Conservation (phyloP, 345 rosid genomes). For the Abelmoschus esculentus region DNA sequence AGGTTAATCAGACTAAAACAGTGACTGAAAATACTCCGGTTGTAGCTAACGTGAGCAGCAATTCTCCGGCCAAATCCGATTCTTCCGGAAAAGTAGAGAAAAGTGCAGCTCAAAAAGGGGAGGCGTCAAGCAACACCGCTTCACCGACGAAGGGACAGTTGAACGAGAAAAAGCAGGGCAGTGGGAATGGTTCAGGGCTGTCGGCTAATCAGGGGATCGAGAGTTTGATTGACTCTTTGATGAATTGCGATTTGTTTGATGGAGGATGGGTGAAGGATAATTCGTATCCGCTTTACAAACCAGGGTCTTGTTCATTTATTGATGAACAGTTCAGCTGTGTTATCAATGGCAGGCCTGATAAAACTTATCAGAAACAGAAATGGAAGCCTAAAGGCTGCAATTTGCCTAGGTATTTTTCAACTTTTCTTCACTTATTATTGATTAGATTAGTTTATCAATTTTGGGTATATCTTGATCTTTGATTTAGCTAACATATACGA, state of each 20-base stretch:
- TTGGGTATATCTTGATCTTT: not conserved
- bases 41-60: conserved; percentile 14
- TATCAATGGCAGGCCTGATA: conserved; percentile 78
- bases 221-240: conserved; percentile 38
- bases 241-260: conserved; percentile 71
- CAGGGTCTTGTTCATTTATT: conserved; percentile 74
- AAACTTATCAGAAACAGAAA: conserved; percentile 54
- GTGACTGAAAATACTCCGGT: conserved; percentile 17
- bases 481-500: not conserved
- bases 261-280: conserved; percentile 86
- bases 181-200: conserved; percentile 17
- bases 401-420: conserved; percentile 57
- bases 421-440: not conserved
- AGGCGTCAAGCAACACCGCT: conserved; percentile 33
- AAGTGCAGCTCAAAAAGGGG: conserved; percentile 15
- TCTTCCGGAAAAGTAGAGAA: not conserved
- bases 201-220: conserved; percentile 34
- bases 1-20: conserved; percentile 24
- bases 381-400: conserved; percentile 88
- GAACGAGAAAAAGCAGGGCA: conserved; percentile 25
- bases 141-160: conserved; percentile 28
- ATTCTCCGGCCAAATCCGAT: conserved; percentile 13
- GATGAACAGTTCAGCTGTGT: conserved; percentile 84
- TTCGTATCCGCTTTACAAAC: conserved; percentile 88
- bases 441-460: not conserved